These are phyloP conservation scores for Colletotrichum melonis DNA, from an alignment of 2,329 filamentous ascomycete species.

Conservation along the genomic window DNA sequence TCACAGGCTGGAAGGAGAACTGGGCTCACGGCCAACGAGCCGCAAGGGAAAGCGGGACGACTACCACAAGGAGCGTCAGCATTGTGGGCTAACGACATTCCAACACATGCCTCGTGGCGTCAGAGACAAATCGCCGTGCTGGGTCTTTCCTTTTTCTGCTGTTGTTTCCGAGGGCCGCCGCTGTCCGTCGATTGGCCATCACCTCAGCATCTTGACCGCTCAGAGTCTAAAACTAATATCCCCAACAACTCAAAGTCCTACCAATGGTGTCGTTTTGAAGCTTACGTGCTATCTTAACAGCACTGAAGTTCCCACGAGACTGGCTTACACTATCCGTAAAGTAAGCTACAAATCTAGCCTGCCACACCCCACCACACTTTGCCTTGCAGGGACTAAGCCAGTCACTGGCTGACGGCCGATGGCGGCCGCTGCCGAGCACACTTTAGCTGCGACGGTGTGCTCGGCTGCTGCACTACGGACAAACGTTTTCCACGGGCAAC, in stretches of 20 bases:
- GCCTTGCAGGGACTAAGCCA: constrained; percentile 3
- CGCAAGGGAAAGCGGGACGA: constrained; percentile 11
- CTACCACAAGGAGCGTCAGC: background rate
- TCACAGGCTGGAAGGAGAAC: background rate
- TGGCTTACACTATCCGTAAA: constrained; percentile 13
- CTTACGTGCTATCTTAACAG: background rate
- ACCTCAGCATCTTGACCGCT: constrained; percentile 5
- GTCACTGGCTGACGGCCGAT: constrained; percentile 9
- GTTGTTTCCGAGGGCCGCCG: background rate
- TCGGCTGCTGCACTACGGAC: constrained; percentile 9
- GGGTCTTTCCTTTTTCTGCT: constrained; percentile 3
- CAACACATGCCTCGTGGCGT: constrained; percentile 15
- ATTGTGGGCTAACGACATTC: constrained; percentile 10
- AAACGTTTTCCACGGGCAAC: constrained; percentile 5
- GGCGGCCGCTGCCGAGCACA: constrained; percentile 14
- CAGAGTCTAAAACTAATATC: background rate
- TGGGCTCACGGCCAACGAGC: background rate
- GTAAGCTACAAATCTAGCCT: background rate
- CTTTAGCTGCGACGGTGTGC: background rate
- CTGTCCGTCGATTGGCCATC: background rate
- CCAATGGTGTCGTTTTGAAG: constrained; percentile 5
- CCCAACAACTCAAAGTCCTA: background rate
- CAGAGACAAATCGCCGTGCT: background rate
- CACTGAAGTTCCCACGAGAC: constrained; percentile 7
- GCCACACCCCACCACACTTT: background rate